These are phyloP conservation scores for Fusarium lateritium DNA, from an alignment of 2,329 filamentous ascomycete species.

Conservation along the genomic window DNA sequence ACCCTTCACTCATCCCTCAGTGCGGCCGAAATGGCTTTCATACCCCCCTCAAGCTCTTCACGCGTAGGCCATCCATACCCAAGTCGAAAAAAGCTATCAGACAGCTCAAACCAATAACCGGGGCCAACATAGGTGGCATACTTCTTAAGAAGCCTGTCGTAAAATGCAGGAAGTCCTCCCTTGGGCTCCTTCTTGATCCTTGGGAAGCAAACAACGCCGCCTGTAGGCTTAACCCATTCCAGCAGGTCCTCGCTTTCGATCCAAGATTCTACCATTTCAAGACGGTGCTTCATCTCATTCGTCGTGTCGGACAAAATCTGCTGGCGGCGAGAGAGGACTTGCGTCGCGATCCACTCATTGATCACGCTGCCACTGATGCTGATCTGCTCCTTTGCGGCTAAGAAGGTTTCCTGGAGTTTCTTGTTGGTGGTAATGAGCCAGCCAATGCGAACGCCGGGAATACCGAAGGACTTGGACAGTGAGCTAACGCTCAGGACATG, in stretches of 20 bases:
- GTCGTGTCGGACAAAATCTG: neutral
- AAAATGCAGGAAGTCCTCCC: neutral
- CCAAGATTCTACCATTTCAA: conserved; percentile 7
- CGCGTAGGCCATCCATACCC: conserved; percentile 9
- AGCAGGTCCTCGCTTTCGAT: neutral
- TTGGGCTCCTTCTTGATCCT: neutral
- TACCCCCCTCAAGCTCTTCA: conserved; percentile 5
- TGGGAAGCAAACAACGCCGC: conserved; percentile 2
- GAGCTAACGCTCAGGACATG: neutral
- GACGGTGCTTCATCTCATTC: neutral
- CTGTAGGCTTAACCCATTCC: conserved; percentile 12
- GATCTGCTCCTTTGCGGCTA: conserved; percentile 11
- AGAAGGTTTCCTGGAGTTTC: neutral
- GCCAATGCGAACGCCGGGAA: neutral
- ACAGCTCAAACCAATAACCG: conserved; percentile 11
- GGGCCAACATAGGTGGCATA: conserved; percentile 3
- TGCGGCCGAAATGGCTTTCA: conserved; percentile 1
- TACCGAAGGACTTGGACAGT: neutral
- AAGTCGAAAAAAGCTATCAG: neutral
- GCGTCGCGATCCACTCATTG: neutral
- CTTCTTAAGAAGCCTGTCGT: neutral
- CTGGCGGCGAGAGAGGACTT: neutral
- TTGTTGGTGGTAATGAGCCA: neutral
- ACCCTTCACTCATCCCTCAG: no score
- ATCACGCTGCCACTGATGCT: conserved; percentile 11